phyloP scores from a whole-genome alignment of 164 flowering plant genomes.

The Litsea cubeba region DNA sequence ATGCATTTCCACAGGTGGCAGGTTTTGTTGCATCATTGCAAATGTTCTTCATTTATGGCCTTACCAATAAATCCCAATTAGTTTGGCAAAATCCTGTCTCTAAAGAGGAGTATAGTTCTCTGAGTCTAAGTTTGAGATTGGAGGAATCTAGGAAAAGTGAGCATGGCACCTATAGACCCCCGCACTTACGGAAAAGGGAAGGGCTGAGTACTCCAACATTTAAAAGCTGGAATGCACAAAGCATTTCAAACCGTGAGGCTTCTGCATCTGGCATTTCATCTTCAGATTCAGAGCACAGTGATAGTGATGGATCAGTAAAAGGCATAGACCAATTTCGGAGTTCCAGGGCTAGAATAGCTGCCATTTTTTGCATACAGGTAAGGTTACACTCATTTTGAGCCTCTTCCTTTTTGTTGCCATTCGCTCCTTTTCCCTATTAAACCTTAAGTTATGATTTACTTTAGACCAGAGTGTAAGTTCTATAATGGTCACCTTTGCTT shows the following conservation, averaged over 20 bases:
- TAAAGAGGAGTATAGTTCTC: conserved; percentile 21
- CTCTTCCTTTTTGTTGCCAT: background rate
- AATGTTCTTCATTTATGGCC: conserved; percentile 63
- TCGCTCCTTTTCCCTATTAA: background rate
- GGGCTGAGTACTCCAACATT: conserved; percentile 20
- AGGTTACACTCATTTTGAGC: conserved; percentile 4
- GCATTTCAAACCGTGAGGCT: conserved; percentile 36
- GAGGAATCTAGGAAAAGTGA: conserved; percentile 28
- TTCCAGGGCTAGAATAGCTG: conserved; percentile 75
- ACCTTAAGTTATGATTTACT: background rate
- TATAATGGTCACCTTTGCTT: no score
- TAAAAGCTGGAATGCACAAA: conserved; percentile 24
- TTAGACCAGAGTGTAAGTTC: no score
- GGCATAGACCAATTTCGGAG: conserved; percentile 32
- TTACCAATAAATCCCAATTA: conserved; percentile 28
- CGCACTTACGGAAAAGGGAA: conserved; percentile 73
- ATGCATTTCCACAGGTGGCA: conserved; percentile 52
- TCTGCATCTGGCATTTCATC: conserved; percentile 38
- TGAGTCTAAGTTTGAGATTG: conserved; percentile 14
- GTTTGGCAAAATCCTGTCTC: conserved; percentile 15
- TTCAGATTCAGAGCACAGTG: conserved; percentile 97
- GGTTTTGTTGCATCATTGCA: conserved; percentile 67
- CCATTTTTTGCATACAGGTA: conserved; percentile 82
- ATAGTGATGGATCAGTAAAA: conserved; percentile 56
- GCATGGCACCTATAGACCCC: conserved; percentile 71